These are phyloP conservation scores for Guyanaporus albipodus DNA, from an alignment of 768 basidiomycete species.

Conservation along the genomic window DNA sequence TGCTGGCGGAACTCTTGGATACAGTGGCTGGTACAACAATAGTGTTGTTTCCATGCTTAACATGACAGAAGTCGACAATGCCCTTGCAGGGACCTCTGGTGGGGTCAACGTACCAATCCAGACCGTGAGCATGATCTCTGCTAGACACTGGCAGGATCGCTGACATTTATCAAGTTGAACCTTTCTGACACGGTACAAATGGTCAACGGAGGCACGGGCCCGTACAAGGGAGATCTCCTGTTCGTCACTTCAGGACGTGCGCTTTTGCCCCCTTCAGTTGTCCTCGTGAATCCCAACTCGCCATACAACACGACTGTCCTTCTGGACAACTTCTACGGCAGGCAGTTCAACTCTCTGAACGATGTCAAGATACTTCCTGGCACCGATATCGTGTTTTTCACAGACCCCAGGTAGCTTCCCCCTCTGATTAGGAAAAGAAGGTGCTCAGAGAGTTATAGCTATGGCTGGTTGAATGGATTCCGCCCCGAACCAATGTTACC, in stretches of 20 bases:
- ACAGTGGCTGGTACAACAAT: conserved; percentile 61
- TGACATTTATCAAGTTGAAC: conserved; percentile 42
- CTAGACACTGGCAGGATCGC: neutral
- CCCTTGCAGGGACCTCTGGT: conserved; percentile 33
- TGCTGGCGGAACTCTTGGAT: conserved; percentile 61
- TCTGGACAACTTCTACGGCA: conserved; percentile 74
- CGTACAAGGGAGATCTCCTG: conserved; percentile 53
- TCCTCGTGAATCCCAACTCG: conserved; percentile 57
- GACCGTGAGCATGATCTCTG: conserved; percentile 25
- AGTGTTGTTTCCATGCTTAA: conserved; percentile 60
- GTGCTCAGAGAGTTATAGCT: conserved; percentile 34
- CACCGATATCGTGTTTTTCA: conserved; percentile 70
- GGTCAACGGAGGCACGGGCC: conserved; percentile 68
- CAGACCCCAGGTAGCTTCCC: conserved; percentile 57
- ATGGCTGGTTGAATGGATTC: conserved; percentile 63
- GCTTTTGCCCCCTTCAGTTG: conserved; percentile 55
- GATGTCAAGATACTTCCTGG: conserved; percentile 71
- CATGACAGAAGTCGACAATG: conserved; percentile 50
- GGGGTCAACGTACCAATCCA: conserved; percentile 49
- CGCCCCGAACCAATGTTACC: conserved; percentile 64
- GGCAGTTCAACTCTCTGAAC: conserved; percentile 82
- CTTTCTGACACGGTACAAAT: conserved; percentile 59
- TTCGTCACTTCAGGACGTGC: conserved; percentile 67
- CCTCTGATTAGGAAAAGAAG: neutral
- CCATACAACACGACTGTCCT: conserved; percentile 68